A percentile compares a stretch with the other conserved stretches of the same genome.
Conservation (phyloP, 2,329 filamentous ascomycete species). For the Colletotrichum sidae region DNA sequence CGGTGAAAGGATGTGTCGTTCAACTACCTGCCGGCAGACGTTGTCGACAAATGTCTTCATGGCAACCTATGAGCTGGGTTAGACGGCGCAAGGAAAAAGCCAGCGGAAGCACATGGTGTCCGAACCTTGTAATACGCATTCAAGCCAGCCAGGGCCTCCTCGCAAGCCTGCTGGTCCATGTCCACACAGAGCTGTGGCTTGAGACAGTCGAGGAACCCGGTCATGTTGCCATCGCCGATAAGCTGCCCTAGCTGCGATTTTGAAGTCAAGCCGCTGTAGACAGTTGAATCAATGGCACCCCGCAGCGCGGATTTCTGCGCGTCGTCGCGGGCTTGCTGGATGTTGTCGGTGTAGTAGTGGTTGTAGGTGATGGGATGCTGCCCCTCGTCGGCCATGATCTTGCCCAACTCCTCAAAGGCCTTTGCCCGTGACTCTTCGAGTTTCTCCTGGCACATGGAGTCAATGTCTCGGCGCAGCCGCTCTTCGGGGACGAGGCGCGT, state of each 20-base stretch:
- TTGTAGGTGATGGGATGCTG: constrained; percentile 67
- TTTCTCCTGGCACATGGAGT: background rate
- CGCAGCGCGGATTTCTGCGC: background rate
- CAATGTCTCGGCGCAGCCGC: constrained; percentile 1
- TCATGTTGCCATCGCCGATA: background rate
- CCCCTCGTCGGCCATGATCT: constrained; percentile 14
- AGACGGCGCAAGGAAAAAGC: background rate
- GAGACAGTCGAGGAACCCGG: background rate
- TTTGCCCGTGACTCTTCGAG: background rate
- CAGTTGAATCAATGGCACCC: background rate
- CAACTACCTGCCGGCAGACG: constrained; percentile 40
- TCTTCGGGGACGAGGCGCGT: constrained; percentile 5
- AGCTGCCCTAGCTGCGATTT: rapidly evolving
- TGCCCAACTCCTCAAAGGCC: constrained; percentile 10
- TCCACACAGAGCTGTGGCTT: constrained; percentile 8
- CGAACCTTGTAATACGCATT: constrained; percentile 42
- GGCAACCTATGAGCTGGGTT: background rate
- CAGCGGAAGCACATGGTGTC: too few relatives aligned
- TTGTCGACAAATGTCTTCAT: constrained; percentile 42
- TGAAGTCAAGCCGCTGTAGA: rapidly evolving
- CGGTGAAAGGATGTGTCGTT: constrained; percentile 38
- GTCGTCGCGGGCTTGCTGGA: constrained; percentile 45
- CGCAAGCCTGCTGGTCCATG: constrained; percentile 39
- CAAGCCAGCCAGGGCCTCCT: constrained; percentile 37
- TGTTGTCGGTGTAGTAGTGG: constrained; percentile 54